These are phyloP conservation scores for Harrya chromipes DNA, from an alignment of 768 basidiomycete genomes.

Conservation along the genomic window DNA sequence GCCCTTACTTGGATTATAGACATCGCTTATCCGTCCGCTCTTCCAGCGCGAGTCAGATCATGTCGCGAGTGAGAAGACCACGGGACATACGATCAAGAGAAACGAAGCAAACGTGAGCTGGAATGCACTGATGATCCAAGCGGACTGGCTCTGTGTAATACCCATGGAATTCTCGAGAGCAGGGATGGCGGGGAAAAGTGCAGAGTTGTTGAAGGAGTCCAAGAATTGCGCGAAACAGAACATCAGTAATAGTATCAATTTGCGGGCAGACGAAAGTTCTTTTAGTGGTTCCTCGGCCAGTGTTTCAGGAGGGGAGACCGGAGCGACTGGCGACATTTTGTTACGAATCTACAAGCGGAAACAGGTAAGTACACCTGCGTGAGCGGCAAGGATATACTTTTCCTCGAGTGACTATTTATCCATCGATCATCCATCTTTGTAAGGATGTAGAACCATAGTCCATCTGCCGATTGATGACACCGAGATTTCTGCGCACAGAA, in stretches of 20 bases:
- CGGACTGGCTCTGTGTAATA: slow-evolving; percentile 29
- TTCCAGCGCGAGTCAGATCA: slow-evolving; percentile 7
- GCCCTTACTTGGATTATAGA: slow-evolving; percentile 31
- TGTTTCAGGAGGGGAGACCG: too few relatives aligned
- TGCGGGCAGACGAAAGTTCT: slow-evolving; percentile 21
- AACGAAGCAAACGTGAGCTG: slow-evolving; percentile 47
- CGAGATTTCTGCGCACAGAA: too few relatives aligned
- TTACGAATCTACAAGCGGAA: too few relatives aligned
- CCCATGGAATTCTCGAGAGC: slow-evolving; percentile 22
- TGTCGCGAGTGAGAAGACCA: not conserved
- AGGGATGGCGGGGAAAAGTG: slow-evolving; percentile 39
- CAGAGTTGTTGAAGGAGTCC: slow-evolving; percentile 41
- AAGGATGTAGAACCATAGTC: too few relatives aligned
- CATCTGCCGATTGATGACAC: too few relatives aligned
- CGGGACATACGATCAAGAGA: slow-evolving; percentile 16
- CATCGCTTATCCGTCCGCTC: slow-evolving; percentile 24
- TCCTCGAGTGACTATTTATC: too few relatives aligned
- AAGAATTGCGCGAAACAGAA: slow-evolving; percentile 43
- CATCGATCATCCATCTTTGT: too few relatives aligned
- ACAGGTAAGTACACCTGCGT: too few relatives aligned
- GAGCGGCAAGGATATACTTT: too few relatives aligned
- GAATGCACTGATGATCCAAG: slow-evolving; percentile 44
- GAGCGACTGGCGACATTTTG: too few relatives aligned
- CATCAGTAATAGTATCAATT: slow-evolving; percentile 30
- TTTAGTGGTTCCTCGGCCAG: too few relatives aligned